A percentile compares a stretch with the other conserved stretches of the same genome.
Evolutionary conservation across 1,139 yeast species (phyloP).

Genomic region (Pichia norvegensis): DNA sequence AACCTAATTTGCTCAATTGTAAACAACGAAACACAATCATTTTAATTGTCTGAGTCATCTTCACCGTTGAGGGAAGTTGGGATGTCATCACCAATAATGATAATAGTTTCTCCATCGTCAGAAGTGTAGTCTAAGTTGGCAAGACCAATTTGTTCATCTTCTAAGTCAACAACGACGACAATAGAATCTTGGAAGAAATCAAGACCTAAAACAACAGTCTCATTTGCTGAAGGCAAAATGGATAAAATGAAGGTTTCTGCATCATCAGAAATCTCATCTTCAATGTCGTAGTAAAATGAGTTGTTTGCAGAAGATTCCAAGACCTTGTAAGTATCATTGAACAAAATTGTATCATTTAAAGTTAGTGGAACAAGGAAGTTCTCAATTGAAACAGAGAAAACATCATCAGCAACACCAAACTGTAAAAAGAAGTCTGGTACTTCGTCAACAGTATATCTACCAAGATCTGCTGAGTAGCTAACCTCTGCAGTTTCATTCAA

Average conservation of each 20-base stretch:
- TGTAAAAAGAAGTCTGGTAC: slow-evolving; percentile 38
- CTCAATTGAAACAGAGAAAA: slow-evolving; percentile 27
- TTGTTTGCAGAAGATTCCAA: slow-evolving; percentile 2
- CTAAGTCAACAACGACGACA: slow-evolving; percentile 62
- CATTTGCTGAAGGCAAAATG: slow-evolving; percentile 24
- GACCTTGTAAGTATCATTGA: slow-evolving; percentile 3
- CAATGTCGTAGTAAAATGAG: slow-evolving; percentile 7
- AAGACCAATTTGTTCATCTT: slow-evolving; percentile 51
- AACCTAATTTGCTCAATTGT: too few species aligned
- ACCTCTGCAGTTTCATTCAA: slow-evolving; percentile 31
- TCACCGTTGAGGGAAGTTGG: background rate
- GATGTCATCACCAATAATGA: background rate
- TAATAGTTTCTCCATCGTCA: background rate
- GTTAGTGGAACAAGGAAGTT: slow-evolving; percentile 27
- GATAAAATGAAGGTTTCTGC: slow-evolving; percentile 4
- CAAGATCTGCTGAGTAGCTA: slow-evolving; percentile 22
- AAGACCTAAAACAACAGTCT: slow-evolving; percentile 45
- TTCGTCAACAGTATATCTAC: slow-evolving; percentile 28
- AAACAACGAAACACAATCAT: too few species aligned
- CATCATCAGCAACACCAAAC: slow-evolving; percentile 37
- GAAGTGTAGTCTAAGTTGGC: slow-evolving; percentile 34
- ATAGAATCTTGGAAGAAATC: slow-evolving; percentile 62
- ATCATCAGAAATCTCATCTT: background rate
- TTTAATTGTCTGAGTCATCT: background rate
- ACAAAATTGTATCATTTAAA: slow-evolving; percentile 13